Evolutionary conservation across 2,329 filamentous ascomycete species (phyloP).

Genomic region (Epicoccum sorghinum): DNA sequence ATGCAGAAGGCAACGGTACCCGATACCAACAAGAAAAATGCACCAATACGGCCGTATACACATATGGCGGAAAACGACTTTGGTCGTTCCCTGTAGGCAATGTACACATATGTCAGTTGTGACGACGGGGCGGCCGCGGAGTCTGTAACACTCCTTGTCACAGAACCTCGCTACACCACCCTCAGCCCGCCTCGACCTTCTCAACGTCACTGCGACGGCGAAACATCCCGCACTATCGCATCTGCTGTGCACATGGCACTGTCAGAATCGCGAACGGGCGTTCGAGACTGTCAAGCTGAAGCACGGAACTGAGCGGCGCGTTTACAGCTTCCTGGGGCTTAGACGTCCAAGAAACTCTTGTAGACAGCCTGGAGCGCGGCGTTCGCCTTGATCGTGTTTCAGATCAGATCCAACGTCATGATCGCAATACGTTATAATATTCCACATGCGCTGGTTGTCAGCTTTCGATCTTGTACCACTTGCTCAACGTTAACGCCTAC

Average conservation of each 20-base stretch:
- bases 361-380: constrained; percentile 23
- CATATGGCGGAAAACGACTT: not conserved
- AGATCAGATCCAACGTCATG: constrained; percentile 19
- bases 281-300: constrained; percentile 1
- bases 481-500: not conserved
- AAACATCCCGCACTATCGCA: not conserved
- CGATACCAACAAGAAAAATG: not conserved
- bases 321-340: constrained; percentile 20
- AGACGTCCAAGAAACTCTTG: constrained; percentile 26
- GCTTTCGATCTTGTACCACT: not conserved
- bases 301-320: constrained; percentile 9
- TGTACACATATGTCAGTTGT: not conserved
- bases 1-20: not conserved
- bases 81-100: too few species aligned
- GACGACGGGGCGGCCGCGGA: constrained; percentile 2
- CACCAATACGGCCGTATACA: too few species aligned
- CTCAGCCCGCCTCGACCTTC: constrained; percentile 4
- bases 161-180: constrained; percentile 9
- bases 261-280: not conserved
- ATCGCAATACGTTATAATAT: constrained; percentile 7
- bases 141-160: constrained; percentile 1
- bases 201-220: not conserved
- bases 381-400: constrained; percentile 34
- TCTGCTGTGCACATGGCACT: not conserved
- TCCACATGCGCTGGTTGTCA: not conserved